phyloP scores from a whole-genome alignment of 768 basidiomycete species.

The Xanthoconium stramineum region DNA sequence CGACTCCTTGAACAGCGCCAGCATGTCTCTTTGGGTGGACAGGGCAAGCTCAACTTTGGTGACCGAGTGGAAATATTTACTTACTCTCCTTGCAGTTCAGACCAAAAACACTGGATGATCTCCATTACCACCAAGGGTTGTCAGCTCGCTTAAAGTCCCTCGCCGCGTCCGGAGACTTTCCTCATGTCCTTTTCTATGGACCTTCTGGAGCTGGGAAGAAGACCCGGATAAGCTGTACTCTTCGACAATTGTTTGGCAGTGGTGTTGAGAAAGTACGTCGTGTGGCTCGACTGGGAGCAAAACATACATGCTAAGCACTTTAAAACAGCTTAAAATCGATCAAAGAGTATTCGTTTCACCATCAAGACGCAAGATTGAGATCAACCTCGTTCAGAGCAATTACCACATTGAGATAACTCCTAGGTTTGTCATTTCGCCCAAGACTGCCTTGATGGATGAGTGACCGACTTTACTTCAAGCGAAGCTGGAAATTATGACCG shows the following conservation, averaged over 20 bases:
- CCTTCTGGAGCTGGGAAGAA: constrained; percentile 98
- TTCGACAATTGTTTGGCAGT: constrained; percentile 84
- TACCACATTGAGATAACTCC: constrained; percentile 98
- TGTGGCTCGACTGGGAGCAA: neutral
- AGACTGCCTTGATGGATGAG: neutral
- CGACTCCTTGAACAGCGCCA: neutral
- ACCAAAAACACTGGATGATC: constrained; percentile 75
- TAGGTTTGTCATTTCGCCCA: constrained; percentile 51
- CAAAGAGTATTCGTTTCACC: constrained; percentile 95
- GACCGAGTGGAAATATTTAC: neutral
- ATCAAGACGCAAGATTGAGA: constrained; percentile 89
- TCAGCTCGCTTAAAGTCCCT: constrained; percentile 78
- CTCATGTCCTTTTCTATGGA: constrained; percentile 96
- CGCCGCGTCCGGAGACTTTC: constrained; percentile 89
- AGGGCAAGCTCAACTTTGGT: constrained; percentile 23
- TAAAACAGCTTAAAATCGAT: constrained; percentile 86
- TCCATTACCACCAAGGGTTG: constrained; percentile 85
- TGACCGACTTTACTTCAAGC: constrained; percentile 40
- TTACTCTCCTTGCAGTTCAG: constrained; percentile 58
- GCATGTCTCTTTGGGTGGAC: constrained; percentile 73
- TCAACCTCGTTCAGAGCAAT: constrained; percentile 97
- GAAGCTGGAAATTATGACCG: constrained; percentile 96
- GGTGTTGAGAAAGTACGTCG: constrained; percentile 86
- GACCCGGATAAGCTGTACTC: constrained; percentile 87
- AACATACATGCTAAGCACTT: neutral